Evolutionary conservation across 1,284 basidiomycete species (phyloP).

Genomic region (Leccinum subrobustum): DNA sequence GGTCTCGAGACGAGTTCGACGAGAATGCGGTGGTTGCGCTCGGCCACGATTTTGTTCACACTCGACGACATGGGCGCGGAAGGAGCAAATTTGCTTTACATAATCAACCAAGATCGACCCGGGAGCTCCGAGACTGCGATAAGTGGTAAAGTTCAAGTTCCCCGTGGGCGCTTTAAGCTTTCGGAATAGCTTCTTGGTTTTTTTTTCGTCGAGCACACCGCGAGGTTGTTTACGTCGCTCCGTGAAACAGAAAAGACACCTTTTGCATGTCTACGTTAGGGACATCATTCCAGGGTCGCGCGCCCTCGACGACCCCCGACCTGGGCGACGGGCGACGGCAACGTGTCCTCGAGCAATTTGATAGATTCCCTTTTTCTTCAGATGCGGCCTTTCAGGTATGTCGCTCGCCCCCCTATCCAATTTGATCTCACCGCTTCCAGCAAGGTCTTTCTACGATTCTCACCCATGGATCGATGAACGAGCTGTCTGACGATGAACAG

Average conservation of each 20-base stretch:
- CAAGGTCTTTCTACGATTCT: conserved; percentile 62
- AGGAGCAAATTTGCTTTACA: conserved; percentile 12
- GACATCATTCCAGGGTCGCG: conserved; percentile 12
- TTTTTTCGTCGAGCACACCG: neutral
- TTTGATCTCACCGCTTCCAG: conserved; percentile 34
- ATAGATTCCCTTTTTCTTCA: conserved; percentile 48
- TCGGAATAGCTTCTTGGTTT: conserved; percentile 5
- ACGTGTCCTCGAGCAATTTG: conserved; percentile 38
- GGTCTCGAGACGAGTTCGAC: conserved; percentile 65
- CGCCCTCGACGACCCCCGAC: conserved; percentile 9
- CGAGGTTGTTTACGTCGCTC: conserved; percentile 18
- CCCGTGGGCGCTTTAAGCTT: neutral
- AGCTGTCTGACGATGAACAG: conserved; percentile 40
- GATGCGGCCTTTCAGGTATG: conserved; percentile 61
- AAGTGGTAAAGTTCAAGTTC: neutral
- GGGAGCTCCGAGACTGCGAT: neutral
- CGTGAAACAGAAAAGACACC: neutral
- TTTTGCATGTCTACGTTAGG: conserved; percentile 14
- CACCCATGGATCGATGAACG: conserved; percentile 37
- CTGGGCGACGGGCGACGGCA: conserved; percentile 11
- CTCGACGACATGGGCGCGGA: conserved; percentile 34
- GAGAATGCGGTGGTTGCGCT: conserved; percentile 68
- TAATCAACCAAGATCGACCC: conserved; percentile 23
- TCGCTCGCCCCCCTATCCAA: neutral
- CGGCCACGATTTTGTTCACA: conserved; percentile 57